Base-by-base conservation (phyloP, 2,329 filamentous ascomycete species). In the Cercospora sojina region DNA sequence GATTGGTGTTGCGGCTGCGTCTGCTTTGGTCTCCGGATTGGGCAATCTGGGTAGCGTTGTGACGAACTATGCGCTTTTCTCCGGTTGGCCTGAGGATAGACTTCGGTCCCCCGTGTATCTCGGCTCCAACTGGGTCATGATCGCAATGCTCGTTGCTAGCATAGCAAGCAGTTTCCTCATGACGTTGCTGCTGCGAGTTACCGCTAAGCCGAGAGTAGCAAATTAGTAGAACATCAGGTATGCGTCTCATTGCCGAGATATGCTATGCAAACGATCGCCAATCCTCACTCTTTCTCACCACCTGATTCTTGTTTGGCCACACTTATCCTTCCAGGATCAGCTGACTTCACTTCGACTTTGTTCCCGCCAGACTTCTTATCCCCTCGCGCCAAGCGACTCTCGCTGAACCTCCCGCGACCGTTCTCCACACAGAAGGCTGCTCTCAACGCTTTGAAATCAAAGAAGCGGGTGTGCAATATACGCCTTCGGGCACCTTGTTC, bases 51-150 rank as follows among this genome's bases (percentile, higher is more conserved):
- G 93, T 31, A 93, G 90, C 74, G 91, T 97, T 66, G 85, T 91
- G 63, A 96, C 92, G 1, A 96, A 93, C 0, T 97, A 96, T 76
- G 93, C 93, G 12, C 81, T 97, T 57, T 97, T 96, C 78, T 90
- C 89, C 0, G 93, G 93, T 31, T 97, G 93, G 93, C 86, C 89
- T 2, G 89, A 85, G 51, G 93, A 97, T 77, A 87, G 85, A 0
- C 89, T 89, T 77, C 69, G 72, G 16, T 64, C 53, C 25, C 73
- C 73, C 16, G 70, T 69, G 6, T 75, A 72, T 59, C 55, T 73
- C 5, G 72, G 72, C 3, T 96, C 92, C 80, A 97, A 96, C 78
- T 81, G 93, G 71, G 87, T 90, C 72, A 96, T 97, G 92, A 88
- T 96, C 66, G 93, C 89, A 2, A 97, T 97, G 64, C 80, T 97